Base-by-base conservation (phyloP, 2,329 filamentous ascomycete genomes). In the Epichloe glyceriae region DNA sequence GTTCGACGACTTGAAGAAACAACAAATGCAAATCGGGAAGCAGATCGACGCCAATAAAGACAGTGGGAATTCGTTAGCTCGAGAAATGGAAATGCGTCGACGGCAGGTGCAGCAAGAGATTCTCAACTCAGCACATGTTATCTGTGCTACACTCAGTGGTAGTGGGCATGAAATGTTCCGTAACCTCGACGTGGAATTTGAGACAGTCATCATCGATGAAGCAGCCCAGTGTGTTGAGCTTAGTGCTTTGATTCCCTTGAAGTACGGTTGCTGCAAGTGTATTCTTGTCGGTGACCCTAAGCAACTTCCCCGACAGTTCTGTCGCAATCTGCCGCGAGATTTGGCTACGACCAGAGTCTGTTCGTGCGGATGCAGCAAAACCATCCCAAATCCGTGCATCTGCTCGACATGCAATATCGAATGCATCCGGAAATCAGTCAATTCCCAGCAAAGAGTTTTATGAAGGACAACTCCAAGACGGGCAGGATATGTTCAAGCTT, bases 281-380 rank as follows among this genome's bases (percentile, higher is more conserved):
- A 88, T 98, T 58, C 80, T 98, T 34, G 93, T 98, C 33, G 93
- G 93, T 70, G 93, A 98, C 71, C 93, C 93, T 0, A 97, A 98
- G 66, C 93, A 98, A 67, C 72, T 98, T 57, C 93, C 93, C 93
- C 93, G 0, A 98, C 93, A 0, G 93, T 98, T 8, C 79, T 98
- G 51, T 97, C 93, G 2, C 88, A 93, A 64, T 90, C 90, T 59
- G 93, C 93, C 4, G 87, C 90, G 14, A 80, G 83, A 38, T 97
- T 90, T 67, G 89, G 93, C 56, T 98, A 97, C 68, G 91, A 97
- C 62, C 93, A 98, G 70, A 95, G 88, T 76, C 73, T 98, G 68
- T 98, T 98, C 71, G 93, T 97, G 50, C 86, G 93, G 35, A 98
- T 98, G 91, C 93, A 97, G 64, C 83, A 83, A 60, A 96, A 96